Evolutionary conservation across 805 yeast species (phyloP), one percentile per base, ranked within the genome.

Genomic region (Ogataea parapolymorpha): DNA sequence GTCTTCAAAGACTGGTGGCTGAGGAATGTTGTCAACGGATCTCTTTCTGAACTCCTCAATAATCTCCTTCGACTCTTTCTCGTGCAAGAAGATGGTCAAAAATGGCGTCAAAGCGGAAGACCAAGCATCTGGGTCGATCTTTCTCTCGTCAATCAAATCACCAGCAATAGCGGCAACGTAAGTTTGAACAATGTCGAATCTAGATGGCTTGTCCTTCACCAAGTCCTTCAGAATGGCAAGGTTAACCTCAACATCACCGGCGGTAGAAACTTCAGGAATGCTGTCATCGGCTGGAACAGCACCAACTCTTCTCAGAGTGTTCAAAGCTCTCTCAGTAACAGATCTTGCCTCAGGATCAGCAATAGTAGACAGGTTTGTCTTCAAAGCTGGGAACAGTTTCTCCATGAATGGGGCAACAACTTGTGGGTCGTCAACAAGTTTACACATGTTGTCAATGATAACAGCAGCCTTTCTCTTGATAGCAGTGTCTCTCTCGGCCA

Each of bases 261-360:
- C 99, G 63, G 93, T 86, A 58, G 99, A 91, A 58, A 91, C 82
- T 79, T 91, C 97, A 71, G 99, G 99, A 66, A 91, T 82, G 54
- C 70, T 71, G 67, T 89, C 99, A 61, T 85, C 83, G 46, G 73
- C 91, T 71, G 85, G 86, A 60, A 93, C 87, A 71, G 85, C 89
- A 85, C 97, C 99, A 62, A 93, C 99, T 82, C 99, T 89, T 80
- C 85, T 89, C 71, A 93, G 84, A 61, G 99, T 93, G 84, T 74
- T 84, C 72, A 91, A 78, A 68, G 95, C 99, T 79, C 98, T 90
- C 65, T 78, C 77, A 61, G 99, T 93, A 68, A 93, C 98, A 58
- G 86, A 91, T 78, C 99, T 91, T 59, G 99, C 99, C 79, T 93
- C 99, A 70, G 99, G 99, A 75, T 93, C 99, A 72, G 99, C 99